Conservation (phyloP, 352 stramenopile species). For the Globisporangium paroecandrum region DNA sequence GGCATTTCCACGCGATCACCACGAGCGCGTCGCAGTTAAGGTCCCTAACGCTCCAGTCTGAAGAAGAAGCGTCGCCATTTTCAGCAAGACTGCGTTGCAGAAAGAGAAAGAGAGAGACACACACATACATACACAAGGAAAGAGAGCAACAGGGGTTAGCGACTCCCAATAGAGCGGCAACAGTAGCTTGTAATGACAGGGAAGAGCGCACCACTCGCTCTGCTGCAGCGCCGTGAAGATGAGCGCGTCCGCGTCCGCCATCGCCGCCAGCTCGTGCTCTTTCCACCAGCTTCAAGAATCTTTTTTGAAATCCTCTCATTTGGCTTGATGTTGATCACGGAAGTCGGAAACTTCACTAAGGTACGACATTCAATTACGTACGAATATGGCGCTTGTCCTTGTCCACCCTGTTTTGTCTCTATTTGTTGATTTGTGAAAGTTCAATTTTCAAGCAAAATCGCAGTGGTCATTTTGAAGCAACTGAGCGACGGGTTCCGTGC, state of each 20-base stretch:
- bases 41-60: constrained; percentile 21
- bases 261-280: constrained; percentile 10
- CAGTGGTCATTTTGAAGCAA: not conserved
- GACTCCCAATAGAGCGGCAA: not conserved
- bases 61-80: not conserved
- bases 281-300: not conserved
- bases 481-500: not conserved
- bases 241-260: constrained; percentile 45
- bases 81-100: not conserved
- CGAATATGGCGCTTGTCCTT: not conserved
- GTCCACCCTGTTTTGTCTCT: not conserved
- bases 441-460: not conserved
- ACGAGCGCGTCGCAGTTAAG: constrained; percentile 48
- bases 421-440: not conserved
- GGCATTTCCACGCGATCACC: constrained; percentile 39
- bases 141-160: not conserved
- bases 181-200: not conserved
- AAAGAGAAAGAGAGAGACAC: not conserved
- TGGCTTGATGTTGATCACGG: not conserved
- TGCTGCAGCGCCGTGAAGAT: constrained; percentile 50
- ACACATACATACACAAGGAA: not conserved
- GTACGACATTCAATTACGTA: not conserved
- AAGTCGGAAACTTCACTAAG: not conserved
- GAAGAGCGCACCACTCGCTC: constrained; percentile 32
- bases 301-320: not conserved